Evolutionary conservation across 164 flowering plant species (phyloP).

Genomic region (Vitis cinerea): DNA sequence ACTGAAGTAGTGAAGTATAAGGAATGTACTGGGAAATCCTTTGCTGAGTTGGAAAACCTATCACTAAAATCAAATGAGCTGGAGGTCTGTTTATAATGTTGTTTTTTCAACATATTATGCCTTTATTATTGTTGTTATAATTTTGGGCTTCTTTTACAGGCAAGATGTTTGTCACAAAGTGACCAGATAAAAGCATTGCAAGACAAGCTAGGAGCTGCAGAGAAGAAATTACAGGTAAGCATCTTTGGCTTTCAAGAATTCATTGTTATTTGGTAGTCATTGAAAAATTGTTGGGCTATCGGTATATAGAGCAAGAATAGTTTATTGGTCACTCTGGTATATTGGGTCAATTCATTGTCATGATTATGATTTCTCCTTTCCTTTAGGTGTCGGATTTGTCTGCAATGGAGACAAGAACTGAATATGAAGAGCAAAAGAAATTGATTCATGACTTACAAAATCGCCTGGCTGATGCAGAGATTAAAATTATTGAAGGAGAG

Average conservation of each 20-base stretch:
- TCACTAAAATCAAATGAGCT: constrained; percentile 38
- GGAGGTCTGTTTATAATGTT: constrained; percentile 40
- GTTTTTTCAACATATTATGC: not conserved
- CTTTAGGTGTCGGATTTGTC: constrained; percentile 59
- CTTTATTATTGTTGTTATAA: not conserved
- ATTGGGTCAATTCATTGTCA: not conserved
- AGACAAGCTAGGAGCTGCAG: constrained; percentile 58
- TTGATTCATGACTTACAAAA: constrained; percentile 48
- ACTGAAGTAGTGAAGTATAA: constrained; percentile 35
- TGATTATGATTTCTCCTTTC: not conserved
- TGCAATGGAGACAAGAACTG: constrained; percentile 48
- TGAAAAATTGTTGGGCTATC: not conserved
- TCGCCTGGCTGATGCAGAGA: constrained; percentile 70
- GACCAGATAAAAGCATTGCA: constrained; percentile 50
- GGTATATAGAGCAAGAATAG: not conserved
- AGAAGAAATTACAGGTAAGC: constrained; percentile 62
- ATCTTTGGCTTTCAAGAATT: not conserved
- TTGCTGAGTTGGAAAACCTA: constrained; percentile 35
- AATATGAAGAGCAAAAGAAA: constrained; percentile 60
- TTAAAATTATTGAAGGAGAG: constrained; percentile 81
- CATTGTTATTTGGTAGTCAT: not conserved
- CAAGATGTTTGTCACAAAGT: constrained; percentile 53
- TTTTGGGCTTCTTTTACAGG: constrained; percentile 39
- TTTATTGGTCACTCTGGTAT: not conserved
- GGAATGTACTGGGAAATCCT: constrained; percentile 33